These are phyloP conservation scores for Talaromyces sp. DNA, from an alignment of 2,329 filamentous ascomycete species.

Conservation along the genomic window DNA sequence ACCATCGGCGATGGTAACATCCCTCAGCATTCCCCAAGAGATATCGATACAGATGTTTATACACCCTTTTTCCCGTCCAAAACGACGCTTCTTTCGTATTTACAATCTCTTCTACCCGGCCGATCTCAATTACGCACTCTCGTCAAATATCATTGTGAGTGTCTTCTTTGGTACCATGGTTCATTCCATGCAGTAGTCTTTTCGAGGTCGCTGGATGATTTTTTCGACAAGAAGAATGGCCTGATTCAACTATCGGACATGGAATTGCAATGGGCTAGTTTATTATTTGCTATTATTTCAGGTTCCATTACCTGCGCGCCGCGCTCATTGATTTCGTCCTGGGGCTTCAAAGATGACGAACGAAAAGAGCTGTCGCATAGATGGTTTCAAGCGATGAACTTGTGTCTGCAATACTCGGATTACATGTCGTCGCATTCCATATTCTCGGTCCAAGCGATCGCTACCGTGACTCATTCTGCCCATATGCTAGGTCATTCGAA, in stretches of 20 bases:
- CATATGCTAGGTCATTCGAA: constrained; percentile 13
- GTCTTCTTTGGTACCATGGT: constrained; percentile 16
- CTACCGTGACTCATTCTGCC: constrained; percentile 12
- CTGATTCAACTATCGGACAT: not conserved
- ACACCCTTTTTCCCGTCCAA: constrained; percentile 7
- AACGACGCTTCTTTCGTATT: not conserved
- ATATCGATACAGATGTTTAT: constrained; percentile 1
- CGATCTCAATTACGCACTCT: not conserved
- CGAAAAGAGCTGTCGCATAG: constrained; percentile 8
- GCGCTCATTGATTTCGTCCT: constrained; percentile 9
- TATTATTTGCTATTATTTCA: constrained; percentile 11
- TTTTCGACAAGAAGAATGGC: constrained; percentile 1
- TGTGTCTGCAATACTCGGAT: constrained; percentile 11
- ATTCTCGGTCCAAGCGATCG: constrained; percentile 13
- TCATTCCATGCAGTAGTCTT: constrained; percentile 14
- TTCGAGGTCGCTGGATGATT: not conserved
- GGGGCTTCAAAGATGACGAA: constrained; percentile 14
- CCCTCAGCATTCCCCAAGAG: not conserved
- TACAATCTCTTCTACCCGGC: constrained; percentile 10
- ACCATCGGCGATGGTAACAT: not conserved
- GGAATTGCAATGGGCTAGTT: constrained; percentile 10
- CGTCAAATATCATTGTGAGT: constrained; percentile 15
- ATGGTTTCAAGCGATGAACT: constrained; percentile 13
- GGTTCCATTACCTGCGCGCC: constrained; percentile 12
- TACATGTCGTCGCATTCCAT: constrained; percentile 16